Percentiles rank a stretch among this genome's conserved stretches.
Conservation (phyloP, 257 asterid genomes). For the Solanum tarijense region DNA sequence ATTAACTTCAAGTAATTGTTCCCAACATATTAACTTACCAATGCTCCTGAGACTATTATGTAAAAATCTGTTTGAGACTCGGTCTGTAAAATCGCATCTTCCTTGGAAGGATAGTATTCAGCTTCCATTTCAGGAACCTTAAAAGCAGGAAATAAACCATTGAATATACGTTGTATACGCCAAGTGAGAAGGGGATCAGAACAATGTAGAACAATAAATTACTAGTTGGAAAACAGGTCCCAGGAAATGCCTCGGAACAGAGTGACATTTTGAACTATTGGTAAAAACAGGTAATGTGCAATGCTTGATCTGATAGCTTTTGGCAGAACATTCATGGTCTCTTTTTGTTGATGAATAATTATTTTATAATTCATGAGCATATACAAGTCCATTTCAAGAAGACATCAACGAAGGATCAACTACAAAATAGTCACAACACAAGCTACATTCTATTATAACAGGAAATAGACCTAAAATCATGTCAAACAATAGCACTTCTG, state of each 20-base stretch:
- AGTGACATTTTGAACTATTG: slow-evolving; percentile 39
- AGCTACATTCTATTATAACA: no score
- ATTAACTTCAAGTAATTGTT: background rate
- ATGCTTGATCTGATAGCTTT: slow-evolving; percentile 72
- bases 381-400: no score
- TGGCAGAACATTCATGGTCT: slow-evolving; percentile 53
- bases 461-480: no score
- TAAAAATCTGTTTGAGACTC: slow-evolving; percentile 66
- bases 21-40: slow-evolving; percentile 28
- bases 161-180: background rate
- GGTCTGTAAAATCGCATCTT: slow-evolving; percentile 60
- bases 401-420: no score
- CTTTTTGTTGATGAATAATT: slow-evolving; percentile 40
- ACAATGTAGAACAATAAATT: background rate
- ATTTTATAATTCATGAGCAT: no score
- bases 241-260: slow-evolving; percentile 66
- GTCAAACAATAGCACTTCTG: no score
- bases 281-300: slow-evolving; percentile 55
- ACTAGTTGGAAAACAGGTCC: slow-evolving; percentile 71
- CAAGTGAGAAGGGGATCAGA: background rate
- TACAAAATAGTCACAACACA: no score
- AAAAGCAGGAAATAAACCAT: background rate
- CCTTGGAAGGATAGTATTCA: slow-evolving; percentile 71
- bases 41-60: slow-evolving; percentile 60
- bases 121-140: slow-evolving; percentile 82